These are phyloP conservation scores for Pestalotiopsis sp. DNA, from an alignment of 2,329 filamentous ascomycete species.

Conservation along the genomic window DNA sequence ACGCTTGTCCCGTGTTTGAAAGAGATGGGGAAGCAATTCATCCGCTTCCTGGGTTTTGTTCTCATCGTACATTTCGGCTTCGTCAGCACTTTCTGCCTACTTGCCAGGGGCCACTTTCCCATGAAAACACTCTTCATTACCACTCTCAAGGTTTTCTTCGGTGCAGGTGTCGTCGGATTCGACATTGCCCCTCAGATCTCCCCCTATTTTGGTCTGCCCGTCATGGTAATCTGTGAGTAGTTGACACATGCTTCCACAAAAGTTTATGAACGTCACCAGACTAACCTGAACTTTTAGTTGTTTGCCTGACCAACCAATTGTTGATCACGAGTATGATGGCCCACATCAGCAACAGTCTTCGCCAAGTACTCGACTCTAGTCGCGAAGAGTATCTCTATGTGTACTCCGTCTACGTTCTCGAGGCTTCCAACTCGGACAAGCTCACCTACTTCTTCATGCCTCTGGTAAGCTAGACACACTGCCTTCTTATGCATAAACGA, in stretches of 20 bases:
- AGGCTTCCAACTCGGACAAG: background rate
- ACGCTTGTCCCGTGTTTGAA: background rate
- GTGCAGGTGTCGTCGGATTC: slow-evolving; percentile 1
- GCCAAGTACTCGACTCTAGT: slow-evolving; percentile 1
- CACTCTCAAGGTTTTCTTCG: slow-evolving; percentile 2
- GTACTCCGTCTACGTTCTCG: slow-evolving; percentile 4
- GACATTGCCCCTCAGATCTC: slow-evolving; percentile 1
- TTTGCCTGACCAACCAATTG: slow-evolving; percentile 4
- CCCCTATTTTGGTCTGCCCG: background rate
- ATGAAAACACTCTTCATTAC: background rate
- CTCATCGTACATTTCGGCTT: slow-evolving; percentile 2
- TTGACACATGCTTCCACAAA: background rate
- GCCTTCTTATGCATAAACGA: too few relatives aligned
- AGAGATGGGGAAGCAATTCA: slow-evolving; percentile 1
- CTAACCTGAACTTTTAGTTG: background rate
- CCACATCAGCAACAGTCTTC: slow-evolving; percentile 6
- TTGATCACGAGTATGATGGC: slow-evolving; percentile 7
- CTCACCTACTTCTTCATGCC: slow-evolving; percentile 2
- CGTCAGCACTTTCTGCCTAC: background rate
- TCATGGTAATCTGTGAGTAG: slow-evolving; percentile 1
- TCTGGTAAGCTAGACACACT: background rate
- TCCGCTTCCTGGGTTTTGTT: background rate
- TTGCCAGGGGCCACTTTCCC: background rate
- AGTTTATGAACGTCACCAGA: background rate
- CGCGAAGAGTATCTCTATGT: slow-evolving; percentile 5